Evolutionary conservation across 2,329 filamentous ascomycete species (phyloP).

Genomic region (Aspergillus pseudoterreus): DNA sequence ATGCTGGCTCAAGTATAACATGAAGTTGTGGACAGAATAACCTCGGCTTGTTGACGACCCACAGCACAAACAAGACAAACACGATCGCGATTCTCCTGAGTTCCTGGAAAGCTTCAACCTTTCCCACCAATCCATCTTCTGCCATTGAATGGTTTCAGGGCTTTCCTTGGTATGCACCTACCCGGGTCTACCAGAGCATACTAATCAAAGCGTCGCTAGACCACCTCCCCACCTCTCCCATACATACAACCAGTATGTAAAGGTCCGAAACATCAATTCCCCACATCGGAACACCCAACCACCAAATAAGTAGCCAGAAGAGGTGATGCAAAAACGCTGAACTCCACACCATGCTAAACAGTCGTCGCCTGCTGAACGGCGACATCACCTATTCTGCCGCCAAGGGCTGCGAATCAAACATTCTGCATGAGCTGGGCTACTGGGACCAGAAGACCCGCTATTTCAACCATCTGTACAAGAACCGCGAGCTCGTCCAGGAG

Average conservation of each 20-base stretch:
- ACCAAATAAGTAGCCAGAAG: background rate
- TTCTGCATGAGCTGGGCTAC: conserved; percentile 20
- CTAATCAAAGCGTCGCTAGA: too few relatives aligned
- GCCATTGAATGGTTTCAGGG: too few relatives aligned
- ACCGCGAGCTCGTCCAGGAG: conserved; percentile 4
- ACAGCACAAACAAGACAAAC: background rate
- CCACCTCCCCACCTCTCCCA: too few relatives aligned
- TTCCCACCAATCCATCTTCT: too few relatives aligned
- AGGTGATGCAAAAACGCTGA: background rate
- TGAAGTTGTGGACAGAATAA: background rate
- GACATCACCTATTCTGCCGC: conserved; percentile 21
- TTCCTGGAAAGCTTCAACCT: background rate
- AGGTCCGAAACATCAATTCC: background rate
- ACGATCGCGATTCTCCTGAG: background rate
- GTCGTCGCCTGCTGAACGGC: background rate
- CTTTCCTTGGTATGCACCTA: too few relatives aligned
- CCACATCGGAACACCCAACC: background rate
- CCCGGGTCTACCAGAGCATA: too few relatives aligned
- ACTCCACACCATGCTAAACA: background rate
- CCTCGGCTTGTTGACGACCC: background rate
- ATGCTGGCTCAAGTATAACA: too few relatives aligned
- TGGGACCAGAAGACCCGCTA: conserved; percentile 10
- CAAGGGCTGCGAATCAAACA: conserved; percentile 17
- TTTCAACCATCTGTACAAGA: conserved; percentile 8
- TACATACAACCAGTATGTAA: too few relatives aligned